Base-by-base conservation (phyloP, 2,329 filamentous ascomycete species). In the Cladophialophora bantiana region DNA sequence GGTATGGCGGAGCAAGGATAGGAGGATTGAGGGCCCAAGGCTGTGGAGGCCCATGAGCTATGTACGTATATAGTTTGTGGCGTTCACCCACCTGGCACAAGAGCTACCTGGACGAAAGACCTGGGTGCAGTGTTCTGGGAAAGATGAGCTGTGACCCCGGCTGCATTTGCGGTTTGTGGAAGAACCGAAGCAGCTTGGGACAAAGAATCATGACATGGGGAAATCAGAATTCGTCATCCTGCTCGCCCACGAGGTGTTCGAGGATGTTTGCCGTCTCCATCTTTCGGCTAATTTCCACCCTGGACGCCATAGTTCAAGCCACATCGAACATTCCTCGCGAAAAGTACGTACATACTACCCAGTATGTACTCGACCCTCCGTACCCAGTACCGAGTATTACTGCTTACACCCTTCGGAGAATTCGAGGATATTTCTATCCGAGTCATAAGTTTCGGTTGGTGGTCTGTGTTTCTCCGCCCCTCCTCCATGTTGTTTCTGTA, bases 201-300 rank as follows among this genome's bases (percentile, higher is more conserved):
- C 2, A 9, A 9, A 26, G 3, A 6, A 34, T 15, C n/a, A 52
- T 18, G 34, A 5, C 6, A 59, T 50, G 45, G 45, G 18, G 45
- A 50, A 50, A 50, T 35, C 57, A 59, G 42, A 59, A 35, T 40
- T 18, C 56, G 56, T 34, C 36, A 31, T 26, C 35, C 31, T 31
- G 18, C 5, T n/a, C 53, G n/a, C 35, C 34, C 7, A 18, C 53
- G 35, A 18, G 12, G n/a, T 57, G 32, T 26, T 13, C 26, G 32
- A 40, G 32, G 35, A 36, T 7, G 10, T 9, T 57, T 12, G 6
- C 18, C 7, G 13, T 42, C 6, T 20, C 9, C 7, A 20, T 15
- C 26, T 26, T n/a, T 57, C 32, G 35, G 32, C 35, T 40, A 61
- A 61, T 61, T 61, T 61, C 59, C 59, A 61, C 59, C 59, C 15